Conservation (phyloP, 1,284 basidiomycete species). For the Entoloma clypeatum region DNA sequence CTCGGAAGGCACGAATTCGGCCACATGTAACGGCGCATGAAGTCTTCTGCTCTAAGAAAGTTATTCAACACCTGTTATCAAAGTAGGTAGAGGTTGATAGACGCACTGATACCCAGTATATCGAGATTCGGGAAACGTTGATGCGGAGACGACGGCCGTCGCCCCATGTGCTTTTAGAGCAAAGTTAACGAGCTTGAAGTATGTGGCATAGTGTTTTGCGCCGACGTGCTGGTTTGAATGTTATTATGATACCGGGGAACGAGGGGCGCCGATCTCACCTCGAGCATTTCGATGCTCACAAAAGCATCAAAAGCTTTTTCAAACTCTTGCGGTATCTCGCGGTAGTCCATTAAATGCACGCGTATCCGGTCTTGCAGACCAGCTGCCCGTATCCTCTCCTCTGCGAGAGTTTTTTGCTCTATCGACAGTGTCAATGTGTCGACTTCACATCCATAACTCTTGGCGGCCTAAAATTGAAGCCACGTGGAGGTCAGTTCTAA, state of each 20-base stretch:
- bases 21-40: slow-evolving; percentile 92
- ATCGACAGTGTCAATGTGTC: slow-evolving; percentile 85
- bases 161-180: slow-evolving; percentile 71
- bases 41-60: slow-evolving; percentile 67
- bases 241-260: slow-evolving; percentile 13
- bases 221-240: slow-evolving; percentile 56
- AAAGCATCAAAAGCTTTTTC: slow-evolving; percentile 84
- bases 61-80: slow-evolving; percentile 10
- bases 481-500: slow-evolving; percentile 9
- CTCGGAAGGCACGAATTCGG: slow-evolving; percentile 87
- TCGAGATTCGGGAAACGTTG: slow-evolving; percentile 82
- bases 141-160: slow-evolving; percentile 72
- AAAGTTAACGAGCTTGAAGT: slow-evolving; percentile 80
- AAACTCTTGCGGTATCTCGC: slow-evolving; percentile 72
- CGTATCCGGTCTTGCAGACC: slow-evolving; percentile 70
- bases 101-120: slow-evolving; percentile 66
- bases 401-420: slow-evolving; percentile 84
- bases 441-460: slow-evolving; percentile 72
- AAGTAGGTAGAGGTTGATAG: slow-evolving; percentile 3
- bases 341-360: slow-evolving; percentile 87
- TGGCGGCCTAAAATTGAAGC: slow-evolving; percentile 49
- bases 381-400: slow-evolving; percentile 71
- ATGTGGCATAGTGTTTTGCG: slow-evolving; percentile 64
- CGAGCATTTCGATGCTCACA: slow-evolving; percentile 89
- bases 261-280: slow-evolving; percentile 45